These are phyloP conservation scores for Tricholoma sp. DNA, from an alignment of 768 basidiomycete genomes.

Conservation along the genomic window DNA sequence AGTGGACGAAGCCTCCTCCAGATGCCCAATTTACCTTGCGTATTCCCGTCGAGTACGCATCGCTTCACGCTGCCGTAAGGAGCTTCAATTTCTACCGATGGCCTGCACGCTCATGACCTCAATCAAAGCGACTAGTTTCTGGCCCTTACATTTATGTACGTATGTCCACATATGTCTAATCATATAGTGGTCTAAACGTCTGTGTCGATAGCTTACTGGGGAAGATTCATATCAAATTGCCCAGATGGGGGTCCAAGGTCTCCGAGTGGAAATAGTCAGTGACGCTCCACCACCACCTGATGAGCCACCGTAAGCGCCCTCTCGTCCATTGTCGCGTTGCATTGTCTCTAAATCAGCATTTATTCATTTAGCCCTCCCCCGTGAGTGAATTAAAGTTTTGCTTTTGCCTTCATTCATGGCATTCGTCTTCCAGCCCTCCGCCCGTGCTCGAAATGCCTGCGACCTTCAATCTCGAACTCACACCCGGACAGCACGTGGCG, in stretches of 20 bases:
- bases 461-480: slow-evolving; percentile 75
- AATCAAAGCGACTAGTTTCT: slow-evolving; percentile 62
- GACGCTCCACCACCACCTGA: slow-evolving; percentile 83
- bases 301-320: slow-evolving; percentile 66
- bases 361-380: slow-evolving; percentile 36
- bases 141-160: slow-evolving; percentile 82
- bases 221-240: slow-evolving; percentile 90
- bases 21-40: slow-evolving; percentile 72
- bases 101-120: slow-evolving; percentile 16
- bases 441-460: slow-evolving; percentile 86
- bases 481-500: slow-evolving; percentile 73
- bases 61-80: slow-evolving; percentile 75
- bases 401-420: neutral
- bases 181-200: slow-evolving; percentile 5
- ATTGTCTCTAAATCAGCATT: slow-evolving; percentile 11
- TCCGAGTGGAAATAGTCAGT: slow-evolving; percentile 81
- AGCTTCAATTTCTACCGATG: slow-evolving; percentile 6
- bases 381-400: slow-evolving; percentile 25
- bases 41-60: slow-evolving; percentile 84
- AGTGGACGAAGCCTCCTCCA: slow-evolving; percentile 85
- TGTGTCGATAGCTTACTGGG: slow-evolving; percentile 53
- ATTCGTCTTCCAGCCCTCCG: slow-evolving; percentile 36
- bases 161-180: slow-evolving; percentile 6
- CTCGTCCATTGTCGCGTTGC: slow-evolving; percentile 17
- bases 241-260: slow-evolving; percentile 74